Evolutionary conservation across 352 stramenopile species (phyloP).

Genomic region (Blastocystis sp.): DNA sequence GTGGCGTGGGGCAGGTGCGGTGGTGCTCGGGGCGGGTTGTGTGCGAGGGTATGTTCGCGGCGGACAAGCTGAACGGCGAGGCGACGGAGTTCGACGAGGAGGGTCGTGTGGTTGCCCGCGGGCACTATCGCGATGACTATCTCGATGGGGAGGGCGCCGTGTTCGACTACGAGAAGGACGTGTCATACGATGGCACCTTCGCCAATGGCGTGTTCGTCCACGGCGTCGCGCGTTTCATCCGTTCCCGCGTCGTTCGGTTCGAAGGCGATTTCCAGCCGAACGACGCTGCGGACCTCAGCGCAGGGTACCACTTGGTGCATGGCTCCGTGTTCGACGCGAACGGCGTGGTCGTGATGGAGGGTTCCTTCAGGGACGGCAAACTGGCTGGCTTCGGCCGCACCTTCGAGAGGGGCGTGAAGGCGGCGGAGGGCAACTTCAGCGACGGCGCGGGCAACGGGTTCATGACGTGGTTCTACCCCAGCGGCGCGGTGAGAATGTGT

Average conservation of each 20-base stretch:
- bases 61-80: not conserved
- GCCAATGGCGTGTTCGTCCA: not conserved
- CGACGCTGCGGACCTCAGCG: not conserved
- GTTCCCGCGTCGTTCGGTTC: not conserved
- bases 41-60: not conserved
- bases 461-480: not conserved
- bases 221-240: not conserved
- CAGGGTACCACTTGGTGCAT: not conserved
- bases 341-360: not conserved
- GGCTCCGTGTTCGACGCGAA: not conserved
- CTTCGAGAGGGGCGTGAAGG: not conserved
- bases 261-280: slow-evolving; percentile 4
- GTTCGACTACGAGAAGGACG: not conserved
- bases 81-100: not conserved
- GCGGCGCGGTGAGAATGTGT: not conserved
- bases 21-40: not conserved
- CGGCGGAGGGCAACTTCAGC: not conserved
- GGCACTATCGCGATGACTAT: not conserved
- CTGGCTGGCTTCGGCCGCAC: not conserved
- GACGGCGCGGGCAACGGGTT: not conserved
- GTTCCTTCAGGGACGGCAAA: not conserved
- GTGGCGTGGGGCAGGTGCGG: not conserved
- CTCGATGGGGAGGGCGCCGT: not conserved
- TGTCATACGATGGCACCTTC: not conserved
- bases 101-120: not conserved